Percentiles rank a stretch among this genome's conserved stretches.
Conservation (phyloP, 208 protist genomes). For the Acanthamoeba rhysodes region DNA sequence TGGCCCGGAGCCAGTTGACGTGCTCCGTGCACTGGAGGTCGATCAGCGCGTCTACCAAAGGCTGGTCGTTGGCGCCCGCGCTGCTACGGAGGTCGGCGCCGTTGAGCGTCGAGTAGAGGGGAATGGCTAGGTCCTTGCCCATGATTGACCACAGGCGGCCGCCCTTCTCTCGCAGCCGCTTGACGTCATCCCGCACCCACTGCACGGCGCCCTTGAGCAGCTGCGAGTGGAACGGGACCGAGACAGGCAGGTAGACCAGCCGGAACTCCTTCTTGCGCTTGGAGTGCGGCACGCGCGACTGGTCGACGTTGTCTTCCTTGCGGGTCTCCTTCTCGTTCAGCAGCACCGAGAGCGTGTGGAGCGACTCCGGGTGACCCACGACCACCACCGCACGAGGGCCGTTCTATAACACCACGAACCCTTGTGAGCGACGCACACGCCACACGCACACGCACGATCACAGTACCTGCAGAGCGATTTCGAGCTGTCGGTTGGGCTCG, state of each 20-base stretch:
- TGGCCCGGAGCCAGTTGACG: constrained; percentile 76
- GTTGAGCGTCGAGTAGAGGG: constrained; percentile 84
- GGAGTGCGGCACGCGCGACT: constrained; percentile 87
- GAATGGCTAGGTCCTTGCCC: constrained; percentile 81
- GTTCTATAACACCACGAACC: constrained; percentile 63
- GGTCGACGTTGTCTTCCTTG: constrained; percentile 75
- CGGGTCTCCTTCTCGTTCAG: constrained; percentile 82
- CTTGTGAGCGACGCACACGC: neutral
- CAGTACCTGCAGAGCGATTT: constrained; percentile 79
- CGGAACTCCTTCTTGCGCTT: constrained; percentile 85
- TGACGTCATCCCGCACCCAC: constrained; percentile 75
- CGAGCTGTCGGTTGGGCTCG: constrained; percentile 78
- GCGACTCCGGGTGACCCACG: constrained; percentile 83
- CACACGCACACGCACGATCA: neutral
- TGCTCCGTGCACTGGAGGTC: constrained; percentile 65
- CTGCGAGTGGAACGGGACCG: constrained; percentile 89
- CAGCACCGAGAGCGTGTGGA: constrained; percentile 84
- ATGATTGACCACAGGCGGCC: constrained; percentile 64
- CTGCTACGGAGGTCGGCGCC: constrained; percentile 77
- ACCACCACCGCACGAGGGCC: constrained; percentile 84
- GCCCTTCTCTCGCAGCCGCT: constrained; percentile 67
- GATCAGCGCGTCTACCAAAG: neutral
- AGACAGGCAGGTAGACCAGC: constrained; percentile 87
- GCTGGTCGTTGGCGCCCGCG: neutral
- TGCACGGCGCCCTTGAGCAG: constrained; percentile 72